Evolutionary conservation across 106 monocot species (phyloP), one percentile per base, ranked within the genome.

Genomic region (Acorus calamus): DNA sequence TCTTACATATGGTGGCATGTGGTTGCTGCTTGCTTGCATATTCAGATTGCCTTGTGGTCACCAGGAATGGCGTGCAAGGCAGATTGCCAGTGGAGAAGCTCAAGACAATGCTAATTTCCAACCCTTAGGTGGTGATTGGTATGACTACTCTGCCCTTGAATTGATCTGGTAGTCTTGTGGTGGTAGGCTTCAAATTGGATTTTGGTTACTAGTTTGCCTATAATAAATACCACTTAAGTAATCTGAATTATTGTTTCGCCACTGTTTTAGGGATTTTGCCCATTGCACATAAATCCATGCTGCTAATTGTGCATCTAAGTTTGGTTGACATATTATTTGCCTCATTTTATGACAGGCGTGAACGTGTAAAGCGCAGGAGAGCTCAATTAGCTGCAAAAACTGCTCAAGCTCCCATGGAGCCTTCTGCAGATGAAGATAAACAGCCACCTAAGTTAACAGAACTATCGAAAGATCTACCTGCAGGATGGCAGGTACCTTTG

Each of bases 41-140:
- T 46, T 52, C 9, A 58, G 45, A 9, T 46, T 57, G 28, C 14
- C 61, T 10, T 42, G 47, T 44, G 57, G 11, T 52, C 12, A 76
- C 13, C 61, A 98, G 98, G 64, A 83, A 69, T 98, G 98, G 98
- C 82, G 66, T 50, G 61, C 82, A 62, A 77, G 65, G 5, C 98
- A 98, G 66, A 80, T 98, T 71, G 79, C 83, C 7, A 92, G 75
- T 59, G 88, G 92, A 46, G 98, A 92, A 78, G 88, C 92, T 56
- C 83, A 79, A 69, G 91, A 85, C 62, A 98, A 98, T 81, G 98
- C 85, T 49, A 98, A 98, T 75, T 98, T 98, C 74, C 59, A 83
- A 66, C 98, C 98, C 54, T 72, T 98, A 44, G 83, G 98, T 59
- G 88, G 88, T 76, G 88, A 92, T 65, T 98, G 98, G 98, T 98